A percentile compares a stretch with the other conserved stretches of the same genome.
Evolutionary conservation across 345 rosid genomes (phyloP).

Genomic region (Sapria himalayana): DNA sequence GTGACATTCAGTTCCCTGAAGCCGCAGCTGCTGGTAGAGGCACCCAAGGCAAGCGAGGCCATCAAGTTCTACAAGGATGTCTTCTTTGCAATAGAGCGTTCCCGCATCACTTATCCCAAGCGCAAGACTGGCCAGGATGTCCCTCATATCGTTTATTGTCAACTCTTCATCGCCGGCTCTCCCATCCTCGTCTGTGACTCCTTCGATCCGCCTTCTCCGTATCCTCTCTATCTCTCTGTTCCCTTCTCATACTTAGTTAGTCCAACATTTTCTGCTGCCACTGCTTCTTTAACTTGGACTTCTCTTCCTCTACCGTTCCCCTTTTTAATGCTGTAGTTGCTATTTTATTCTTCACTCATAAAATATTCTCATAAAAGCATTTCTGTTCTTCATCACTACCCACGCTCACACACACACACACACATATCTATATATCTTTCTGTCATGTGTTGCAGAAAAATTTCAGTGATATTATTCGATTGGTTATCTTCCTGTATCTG

Average conservation of each 20-base stretch:
- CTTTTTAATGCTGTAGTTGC: too few relatives aligned
- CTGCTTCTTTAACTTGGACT: too few relatives aligned
- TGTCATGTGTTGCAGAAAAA: too few relatives aligned
- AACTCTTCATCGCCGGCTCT: conserved; percentile 43
- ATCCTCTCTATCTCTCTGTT: conserved; percentile 7
- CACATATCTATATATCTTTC: too few relatives aligned
- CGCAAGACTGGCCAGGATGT: conserved; percentile 86
- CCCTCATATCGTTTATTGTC: conserved; percentile 57
- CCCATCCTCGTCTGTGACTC: conserved; percentile 36
- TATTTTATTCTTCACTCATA: too few relatives aligned
- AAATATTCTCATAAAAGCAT: too few relatives aligned
- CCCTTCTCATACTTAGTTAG: not conserved
- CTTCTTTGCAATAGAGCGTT: conserved; percentile 50
- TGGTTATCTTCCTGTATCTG: too few relatives aligned
- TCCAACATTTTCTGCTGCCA: not conserved
- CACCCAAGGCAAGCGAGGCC: conserved; percentile 62
- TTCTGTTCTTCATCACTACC: too few relatives aligned
- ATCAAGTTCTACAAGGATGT: conserved; percentile 65
- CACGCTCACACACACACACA: too few relatives aligned
- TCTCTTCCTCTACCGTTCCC: too few relatives aligned
- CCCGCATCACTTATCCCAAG: conserved; percentile 46
- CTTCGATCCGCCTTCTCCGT: conserved; percentile 20
- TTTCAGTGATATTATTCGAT: too few relatives aligned
- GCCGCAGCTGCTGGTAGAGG: conserved; percentile 54
- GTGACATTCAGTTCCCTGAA: conserved; percentile 36